phyloP scores from a whole-genome alignment of 306 rosid genomes.

The Fragaria iinumae region DNA sequence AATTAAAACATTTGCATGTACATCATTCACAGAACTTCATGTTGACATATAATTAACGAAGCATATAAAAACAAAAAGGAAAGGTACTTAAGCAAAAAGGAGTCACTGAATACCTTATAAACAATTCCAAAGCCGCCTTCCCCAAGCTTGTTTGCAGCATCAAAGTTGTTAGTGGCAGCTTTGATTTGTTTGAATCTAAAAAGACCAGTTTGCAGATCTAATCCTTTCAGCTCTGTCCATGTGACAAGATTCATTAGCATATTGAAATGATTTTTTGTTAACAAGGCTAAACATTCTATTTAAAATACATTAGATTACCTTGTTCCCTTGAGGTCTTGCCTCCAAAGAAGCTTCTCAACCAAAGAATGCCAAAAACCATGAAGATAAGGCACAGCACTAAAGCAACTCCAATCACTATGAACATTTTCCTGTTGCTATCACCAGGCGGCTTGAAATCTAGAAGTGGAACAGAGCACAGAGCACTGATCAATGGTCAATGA shows the following conservation, averaged over 20 bases:
- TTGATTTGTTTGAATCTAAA: constrained; percentile 44
- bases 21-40: neutral
- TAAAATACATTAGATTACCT: constrained; percentile 8
- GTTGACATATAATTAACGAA: neutral
- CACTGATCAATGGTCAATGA: neutral
- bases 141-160: constrained; percentile 21
- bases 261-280: neutral
- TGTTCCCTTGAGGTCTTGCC: constrained; percentile 16
- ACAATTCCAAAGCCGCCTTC: constrained; percentile 20
- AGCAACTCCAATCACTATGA: constrained; percentile 10
- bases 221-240: constrained; percentile 33
- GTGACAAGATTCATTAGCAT: constrained; percentile 1
- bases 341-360: constrained; percentile 15
- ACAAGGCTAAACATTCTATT: neutral
- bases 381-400: neutral
- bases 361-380: constrained; percentile 11
- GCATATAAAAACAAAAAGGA: neutral
- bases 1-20: neutral
- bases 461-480: neutral
- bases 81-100: neutral
- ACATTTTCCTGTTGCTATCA: neutral
- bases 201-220: constrained; percentile 31
- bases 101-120: constrained; percentile 14
- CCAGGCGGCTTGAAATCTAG: constrained; percentile 24
- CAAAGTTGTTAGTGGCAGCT: constrained; percentile 20